Conservation (phyloP, 176 grass and related monocot species). For the Oryza meridionalis region DNA sequence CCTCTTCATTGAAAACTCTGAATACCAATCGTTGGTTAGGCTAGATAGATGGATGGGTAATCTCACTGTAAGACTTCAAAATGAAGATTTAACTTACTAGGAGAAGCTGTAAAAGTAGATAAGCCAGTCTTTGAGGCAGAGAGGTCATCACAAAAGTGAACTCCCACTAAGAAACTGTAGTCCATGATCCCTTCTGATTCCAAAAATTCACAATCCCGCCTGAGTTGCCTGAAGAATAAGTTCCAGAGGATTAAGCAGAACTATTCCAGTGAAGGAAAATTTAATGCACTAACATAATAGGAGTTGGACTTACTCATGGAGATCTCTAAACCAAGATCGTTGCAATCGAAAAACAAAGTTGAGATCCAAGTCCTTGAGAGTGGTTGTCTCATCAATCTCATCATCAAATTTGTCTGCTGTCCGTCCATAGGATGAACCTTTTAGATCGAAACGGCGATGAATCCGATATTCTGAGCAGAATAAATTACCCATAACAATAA, state of each 20-base stretch:
- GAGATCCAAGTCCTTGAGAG: slow-evolving; percentile 94
- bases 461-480: slow-evolving; percentile 94
- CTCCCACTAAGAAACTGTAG: slow-evolving; percentile 91
- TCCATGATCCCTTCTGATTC: slow-evolving; percentile 93
- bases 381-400: slow-evolving; percentile 97
- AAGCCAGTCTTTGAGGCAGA: slow-evolving; percentile 60
- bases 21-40: slow-evolving; percentile 29
- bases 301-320: slow-evolving; percentile 73
- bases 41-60: slow-evolving; percentile 37
- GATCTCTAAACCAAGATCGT: slow-evolving; percentile 67
- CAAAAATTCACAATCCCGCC: slow-evolving; percentile 83
- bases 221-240: slow-evolving; percentile 65
- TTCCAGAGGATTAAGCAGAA: slow-evolving; percentile 11
- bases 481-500: slow-evolving; percentile 96
- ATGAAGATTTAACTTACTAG: slow-evolving; percentile 62
- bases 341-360: slow-evolving; percentile 91
- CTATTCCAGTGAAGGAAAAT: slow-evolving; percentile 9
- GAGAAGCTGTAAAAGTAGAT: slow-evolving; percentile 64
- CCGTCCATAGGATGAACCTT: slow-evolving; percentile 94
- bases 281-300: slow-evolving; percentile 3
- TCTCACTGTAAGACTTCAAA: slow-evolving; percentile 7
- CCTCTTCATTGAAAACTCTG: slow-evolving; percentile 62
- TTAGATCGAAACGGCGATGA: slow-evolving; percentile 93
- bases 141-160: slow-evolving; percentile 84
- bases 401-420: slow-evolving; percentile 82